Evolutionary conservation across 345 rosid species (phyloP), one percentile per base, ranked within the genome.

Genomic region (Linum lewisii): DNA sequence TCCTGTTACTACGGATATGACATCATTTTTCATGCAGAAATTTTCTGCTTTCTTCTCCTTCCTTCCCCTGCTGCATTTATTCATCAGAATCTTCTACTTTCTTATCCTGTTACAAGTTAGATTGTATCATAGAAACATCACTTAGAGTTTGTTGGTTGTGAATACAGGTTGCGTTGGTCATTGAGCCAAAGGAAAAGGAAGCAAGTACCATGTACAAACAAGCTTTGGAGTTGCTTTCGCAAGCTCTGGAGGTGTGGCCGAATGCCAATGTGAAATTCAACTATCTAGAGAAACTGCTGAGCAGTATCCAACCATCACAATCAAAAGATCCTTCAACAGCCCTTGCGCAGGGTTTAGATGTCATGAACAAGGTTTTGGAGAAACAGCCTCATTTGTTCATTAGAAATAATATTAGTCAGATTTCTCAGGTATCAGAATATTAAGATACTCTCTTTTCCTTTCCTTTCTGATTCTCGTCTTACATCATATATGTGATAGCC

Each of bases 101-200:
- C 26, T 57, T 15, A 15, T 24, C 22, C 18, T 24, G 16, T 57
- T 57, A 14, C 16, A 18, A 20, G 29, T 2, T 36, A 7, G 9
- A 34, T 22, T 59, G 38, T 20, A 24, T 57, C 50, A 5, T 24
- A 25, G 38, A 20, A 56, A 21, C 26, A 14, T 19, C 36, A 6
- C 9, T 54, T 58, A 21, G 25, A 58, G 56, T 24, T 50, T 47
- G 15, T 57, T 60, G 37, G n/a, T 58, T 49, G 26, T 61, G 68
- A 60, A 70, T 52, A 72, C 82, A 93, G 99, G 99, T 93, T 75
- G 97, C 99, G 45, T 78, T 93, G 77, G 97, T 93, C 57, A 89
- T 89, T 75, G 99, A 93, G 77, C 96, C 99, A n/a, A 93, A 87
- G 86, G 99, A 86, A 66, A 91, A 84, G 80, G 99, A 93, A 79